These are phyloP conservation scores for Penicillium frequentans DNA, from an alignment of 2,329 filamentous ascomycete species.

Conservation along the genomic window DNA sequence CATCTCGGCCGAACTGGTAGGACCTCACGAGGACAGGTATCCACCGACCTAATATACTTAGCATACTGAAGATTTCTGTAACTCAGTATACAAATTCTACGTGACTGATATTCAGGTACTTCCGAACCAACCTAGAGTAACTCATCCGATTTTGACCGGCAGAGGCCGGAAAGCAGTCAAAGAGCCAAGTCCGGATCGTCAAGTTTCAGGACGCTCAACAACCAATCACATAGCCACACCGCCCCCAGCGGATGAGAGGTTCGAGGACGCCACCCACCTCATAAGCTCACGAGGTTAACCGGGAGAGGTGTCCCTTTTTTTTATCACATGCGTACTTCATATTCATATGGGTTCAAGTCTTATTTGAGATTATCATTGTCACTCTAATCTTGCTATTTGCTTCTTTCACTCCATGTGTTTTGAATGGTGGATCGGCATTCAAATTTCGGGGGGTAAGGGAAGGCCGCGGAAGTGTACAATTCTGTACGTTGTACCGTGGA, in stretches of 20 bases:
- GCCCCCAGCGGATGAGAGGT: slow-evolving; percentile 18
- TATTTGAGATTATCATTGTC: neutral
- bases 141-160: slow-evolving; percentile 17
- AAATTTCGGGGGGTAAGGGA: neutral
- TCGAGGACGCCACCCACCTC: slow-evolving; percentile 31
- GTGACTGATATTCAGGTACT: neutral
- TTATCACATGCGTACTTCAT: neutral
- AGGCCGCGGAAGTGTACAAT: neutral
- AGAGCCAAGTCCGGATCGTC: slow-evolving; percentile 27
- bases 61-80: too few species aligned
- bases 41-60: neutral
- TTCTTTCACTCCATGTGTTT: neutral
- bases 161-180: slow-evolving; percentile 22
- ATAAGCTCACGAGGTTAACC: slow-evolving; percentile 17
- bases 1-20: slow-evolving; percentile 3
- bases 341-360: neutral
- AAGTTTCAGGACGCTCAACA: slow-evolving; percentile 26
- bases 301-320: too few species aligned
- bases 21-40: neutral
- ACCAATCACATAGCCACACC: slow-evolving; percentile 23
- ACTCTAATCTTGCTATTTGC: neutral
- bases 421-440: neutral
- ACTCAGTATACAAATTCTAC: too few species aligned
- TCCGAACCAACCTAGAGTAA: neutral
- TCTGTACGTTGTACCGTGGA: slow-evolving; percentile 16